Evolutionary conservation across 768 basidiomycete genomes (phyloP).

Genomic region (Kockovaella imperatae): DNA sequence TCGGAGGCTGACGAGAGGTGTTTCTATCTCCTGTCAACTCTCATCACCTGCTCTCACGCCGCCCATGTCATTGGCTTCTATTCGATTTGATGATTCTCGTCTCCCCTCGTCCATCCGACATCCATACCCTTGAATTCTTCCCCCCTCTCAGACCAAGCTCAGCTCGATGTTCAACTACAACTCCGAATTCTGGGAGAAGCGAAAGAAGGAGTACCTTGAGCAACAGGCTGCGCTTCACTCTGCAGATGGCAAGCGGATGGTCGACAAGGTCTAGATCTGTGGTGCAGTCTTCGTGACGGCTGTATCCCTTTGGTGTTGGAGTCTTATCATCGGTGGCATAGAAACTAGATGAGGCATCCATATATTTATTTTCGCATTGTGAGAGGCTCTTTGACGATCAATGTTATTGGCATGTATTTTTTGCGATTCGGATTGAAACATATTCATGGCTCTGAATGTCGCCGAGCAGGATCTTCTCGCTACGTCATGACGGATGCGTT

Average conservation of each 20-base stretch:
- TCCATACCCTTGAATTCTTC: background rate
- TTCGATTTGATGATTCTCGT: background rate
- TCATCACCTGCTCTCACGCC: background rate
- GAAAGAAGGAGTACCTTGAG: constrained; percentile 7
- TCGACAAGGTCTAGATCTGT: constrained; percentile 8
- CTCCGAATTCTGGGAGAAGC: constrained; percentile 27
- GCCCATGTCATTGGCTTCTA: background rate
- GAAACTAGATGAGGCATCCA: too few relatives aligned
- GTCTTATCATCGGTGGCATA: too few relatives aligned
- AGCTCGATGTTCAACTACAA: constrained; percentile 15
- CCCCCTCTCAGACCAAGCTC: constrained; percentile 15
- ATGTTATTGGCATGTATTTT: too few relatives aligned
- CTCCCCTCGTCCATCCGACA: background rate
- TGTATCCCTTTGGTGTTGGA: too few relatives aligned
- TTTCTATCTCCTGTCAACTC: background rate
- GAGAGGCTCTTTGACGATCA: too few relatives aligned
- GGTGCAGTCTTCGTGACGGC: background rate
- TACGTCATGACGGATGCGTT: too few relatives aligned
- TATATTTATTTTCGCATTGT: too few relatives aligned
- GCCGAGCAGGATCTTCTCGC: too few relatives aligned
- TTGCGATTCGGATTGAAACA: too few relatives aligned
- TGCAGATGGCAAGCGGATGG: constrained; percentile 10
- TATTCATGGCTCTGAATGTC: too few relatives aligned
- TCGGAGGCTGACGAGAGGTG: background rate
- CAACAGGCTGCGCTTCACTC: too few relatives aligned